A percentile compares a stretch with the other conserved stretches of the same genome.
phyloP scores from a whole-genome alignment of 2,329 filamentous ascomycete genomes.

The Talaromyces sp. region DNA sequence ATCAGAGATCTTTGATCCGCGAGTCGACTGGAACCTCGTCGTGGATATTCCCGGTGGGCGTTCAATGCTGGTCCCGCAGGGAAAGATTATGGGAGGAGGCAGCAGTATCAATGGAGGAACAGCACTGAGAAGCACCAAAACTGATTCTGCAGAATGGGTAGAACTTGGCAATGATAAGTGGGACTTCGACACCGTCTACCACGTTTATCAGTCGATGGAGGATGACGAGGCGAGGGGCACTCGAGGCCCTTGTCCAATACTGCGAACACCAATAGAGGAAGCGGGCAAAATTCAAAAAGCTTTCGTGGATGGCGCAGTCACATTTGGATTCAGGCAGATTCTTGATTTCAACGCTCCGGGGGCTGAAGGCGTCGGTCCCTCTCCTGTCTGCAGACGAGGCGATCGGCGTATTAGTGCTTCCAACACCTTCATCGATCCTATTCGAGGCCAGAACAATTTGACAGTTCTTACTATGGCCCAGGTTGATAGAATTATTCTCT shows the following conservation, averaged over 20 bases:
- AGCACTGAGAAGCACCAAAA: constrained; percentile 17
- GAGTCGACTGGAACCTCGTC: constrained; percentile 20
- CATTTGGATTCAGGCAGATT: constrained; percentile 14
- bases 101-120: constrained; percentile 22
- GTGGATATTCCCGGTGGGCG: constrained; percentile 16
- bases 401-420: constrained; percentile 19
- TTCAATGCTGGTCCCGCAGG: constrained; percentile 21
- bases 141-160: constrained; percentile 20
- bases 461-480: constrained; percentile 17
- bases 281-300: constrained; percentile 20
- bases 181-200: constrained; percentile 18
- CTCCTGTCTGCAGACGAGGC: constrained; percentile 20
- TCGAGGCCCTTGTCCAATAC: constrained; percentile 19
- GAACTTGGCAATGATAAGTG: constrained; percentile 19
- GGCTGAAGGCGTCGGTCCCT: constrained; percentile 20
- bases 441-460: constrained; percentile 16
- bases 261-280: constrained; percentile 16
- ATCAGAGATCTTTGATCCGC: constrained; percentile 20
- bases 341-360: constrained; percentile 19
- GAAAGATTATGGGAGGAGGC: constrained; percentile 21
- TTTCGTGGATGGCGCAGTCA: constrained; percentile 16
- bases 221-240: constrained; percentile 16
- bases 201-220: constrained; percentile 20
- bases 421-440: constrained; percentile 21
- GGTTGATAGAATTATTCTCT: constrained; percentile 18